Conservation (phyloP, 2,329 filamentous ascomycete genomes). For the Remersonia thermophila region DNA sequence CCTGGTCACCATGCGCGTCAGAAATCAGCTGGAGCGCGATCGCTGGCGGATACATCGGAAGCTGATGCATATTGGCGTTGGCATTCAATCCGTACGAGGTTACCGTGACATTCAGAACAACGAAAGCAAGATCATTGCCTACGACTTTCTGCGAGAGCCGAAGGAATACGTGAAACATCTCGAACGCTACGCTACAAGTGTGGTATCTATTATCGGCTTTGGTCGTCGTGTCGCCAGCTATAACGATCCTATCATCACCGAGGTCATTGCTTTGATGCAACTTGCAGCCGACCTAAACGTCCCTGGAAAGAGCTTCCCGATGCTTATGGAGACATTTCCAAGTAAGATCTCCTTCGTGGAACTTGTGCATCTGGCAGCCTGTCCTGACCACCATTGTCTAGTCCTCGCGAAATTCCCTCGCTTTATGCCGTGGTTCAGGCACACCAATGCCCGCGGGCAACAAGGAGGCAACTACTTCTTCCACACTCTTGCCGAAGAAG, state of each 20-base stretch:
- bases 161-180: slow-evolving; percentile 39
- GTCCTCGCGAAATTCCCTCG: slow-evolving; percentile 35
- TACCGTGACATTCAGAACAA: slow-evolving; percentile 44
- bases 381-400: no score
- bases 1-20: slow-evolving; percentile 32
- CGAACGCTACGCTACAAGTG: slow-evolving; percentile 40
- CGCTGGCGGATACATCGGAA: slow-evolving; percentile 35
- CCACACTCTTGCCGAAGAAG: slow-evolving; percentile 39
- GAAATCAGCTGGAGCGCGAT: slow-evolving; percentile 27
- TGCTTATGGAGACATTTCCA: slow-evolving; percentile 45
- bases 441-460: slow-evolving; percentile 27
- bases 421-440: slow-evolving; percentile 38
- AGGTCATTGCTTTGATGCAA: slow-evolving; percentile 47
- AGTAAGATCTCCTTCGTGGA: slow-evolving; percentile 11
- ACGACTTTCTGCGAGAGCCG: slow-evolving; percentile 32
- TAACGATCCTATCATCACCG: slow-evolving; percentile 45
- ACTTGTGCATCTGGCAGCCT: not conserved
- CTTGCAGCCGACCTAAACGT: slow-evolving; percentile 44
- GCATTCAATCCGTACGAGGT: slow-evolving; percentile 41
- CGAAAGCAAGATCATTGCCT: slow-evolving; percentile 43
- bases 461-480: slow-evolving; percentile 38
- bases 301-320: slow-evolving; percentile 40
- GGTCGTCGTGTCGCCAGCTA: slow-evolving; percentile 37
- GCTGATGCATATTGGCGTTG: slow-evolving; percentile 39
- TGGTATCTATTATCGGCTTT: slow-evolving; percentile 44